Evolutionary conservation across 2,329 filamentous ascomycete genomes (phyloP).

Genomic region (Ophiosphaerella korrae): DNA sequence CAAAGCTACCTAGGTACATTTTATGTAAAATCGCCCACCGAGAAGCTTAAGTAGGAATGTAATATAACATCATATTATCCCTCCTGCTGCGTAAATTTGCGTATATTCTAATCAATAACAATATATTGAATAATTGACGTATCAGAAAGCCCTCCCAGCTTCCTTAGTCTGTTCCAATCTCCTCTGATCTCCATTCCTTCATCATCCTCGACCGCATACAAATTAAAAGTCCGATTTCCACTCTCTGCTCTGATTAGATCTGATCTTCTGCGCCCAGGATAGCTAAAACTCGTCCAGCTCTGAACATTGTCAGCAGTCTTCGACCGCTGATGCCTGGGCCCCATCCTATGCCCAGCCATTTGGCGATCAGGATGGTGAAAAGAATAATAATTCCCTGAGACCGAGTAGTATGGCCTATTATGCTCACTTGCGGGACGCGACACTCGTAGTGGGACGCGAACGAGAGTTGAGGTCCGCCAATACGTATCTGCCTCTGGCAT

Average conservation of each 20-base stretch:
- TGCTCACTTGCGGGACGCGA: not conserved
- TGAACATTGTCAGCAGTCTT: not conserved
- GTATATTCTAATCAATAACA: too few species aligned
- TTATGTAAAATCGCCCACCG: too few species aligned
- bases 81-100: too few species aligned
- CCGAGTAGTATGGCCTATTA: not conserved
- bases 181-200: too few species aligned
- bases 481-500: slow-evolving; percentile 5
- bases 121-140: too few species aligned
- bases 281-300: not conserved
- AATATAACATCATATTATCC: too few species aligned
- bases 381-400: not conserved
- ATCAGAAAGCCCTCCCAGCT: too few species aligned
- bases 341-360: too few species aligned
- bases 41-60: too few species aligned
- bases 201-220: too few species aligned
- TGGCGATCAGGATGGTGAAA: not conserved
- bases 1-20: too few species aligned
- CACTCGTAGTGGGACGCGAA: slow-evolving; percentile 3
- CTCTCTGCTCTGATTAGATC: not conserved
- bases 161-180: too few species aligned
- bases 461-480: slow-evolving; percentile 5
- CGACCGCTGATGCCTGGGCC: not conserved
- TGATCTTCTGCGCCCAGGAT: not conserved
- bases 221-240: not conserved